Evolutionary conservation across 345 rosid genomes (phyloP).

Genomic region (Excoecaria agallocha): DNA sequence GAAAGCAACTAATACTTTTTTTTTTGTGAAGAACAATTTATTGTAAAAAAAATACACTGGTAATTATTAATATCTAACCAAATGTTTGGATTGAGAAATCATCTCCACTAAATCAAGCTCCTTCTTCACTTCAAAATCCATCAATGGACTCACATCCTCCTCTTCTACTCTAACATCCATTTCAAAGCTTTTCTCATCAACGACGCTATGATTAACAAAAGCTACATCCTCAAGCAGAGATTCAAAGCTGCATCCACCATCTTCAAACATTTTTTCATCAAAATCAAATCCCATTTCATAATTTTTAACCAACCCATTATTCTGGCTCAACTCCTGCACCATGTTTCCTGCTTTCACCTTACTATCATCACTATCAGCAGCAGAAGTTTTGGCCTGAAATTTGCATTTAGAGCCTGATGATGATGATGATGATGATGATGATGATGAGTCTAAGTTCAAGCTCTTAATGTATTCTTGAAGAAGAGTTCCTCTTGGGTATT

Average conservation of each 20-base stretch:
- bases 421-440: too few species aligned
- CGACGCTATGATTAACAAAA: slow-evolving; percentile 8
- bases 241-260: slow-evolving; percentile 53
- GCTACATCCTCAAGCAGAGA: slow-evolving; percentile 65
- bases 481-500: slow-evolving; percentile 64
- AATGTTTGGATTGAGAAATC: slow-evolving; percentile 39
- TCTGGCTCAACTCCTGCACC: slow-evolving; percentile 17
- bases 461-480: slow-evolving; percentile 92
- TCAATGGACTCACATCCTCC: slow-evolving; percentile 14
- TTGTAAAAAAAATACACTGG: background rate
- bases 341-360: background rate
- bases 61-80: background rate
- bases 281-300: slow-evolving; percentile 58
- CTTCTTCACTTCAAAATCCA: slow-evolving; percentile 35
- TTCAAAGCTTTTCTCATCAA: slow-evolving; percentile 27
- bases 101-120: slow-evolving; percentile 63
- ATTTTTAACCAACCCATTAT: slow-evolving; percentile 49
- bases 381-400: slow-evolving; percentile 21
- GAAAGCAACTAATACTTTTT: background rate
- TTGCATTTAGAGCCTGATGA: slow-evolving; percentile 16
- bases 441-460: slow-evolving; percentile 46
- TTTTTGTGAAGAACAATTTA: background rate
- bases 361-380: background rate
- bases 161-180: slow-evolving; percentile 17
- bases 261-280: slow-evolving; percentile 57